Evolutionary conservation across 1,284 basidiomycete genomes (phyloP).

Genomic region (Tilletia horrida): DNA sequence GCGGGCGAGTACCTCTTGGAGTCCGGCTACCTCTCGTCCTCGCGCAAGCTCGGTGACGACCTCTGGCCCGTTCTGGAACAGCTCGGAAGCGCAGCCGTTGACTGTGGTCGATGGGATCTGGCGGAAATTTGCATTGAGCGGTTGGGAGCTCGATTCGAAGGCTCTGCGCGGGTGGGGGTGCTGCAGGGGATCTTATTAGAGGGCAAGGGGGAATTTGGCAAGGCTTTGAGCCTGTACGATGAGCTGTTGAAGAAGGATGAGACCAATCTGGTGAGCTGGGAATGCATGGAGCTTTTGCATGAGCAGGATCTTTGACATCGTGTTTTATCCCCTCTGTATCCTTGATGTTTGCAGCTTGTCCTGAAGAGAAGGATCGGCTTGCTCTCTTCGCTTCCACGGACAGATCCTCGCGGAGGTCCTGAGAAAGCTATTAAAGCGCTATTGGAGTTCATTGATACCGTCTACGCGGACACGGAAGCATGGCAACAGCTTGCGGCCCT

Average conservation of each 20-base stretch:
- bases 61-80: conserved; percentile 83
- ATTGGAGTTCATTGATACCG: conserved; percentile 78
- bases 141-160: conserved; percentile 71
- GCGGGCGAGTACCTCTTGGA: conserved; percentile 64
- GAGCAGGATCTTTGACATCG: neutral
- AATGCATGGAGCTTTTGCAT: neutral
- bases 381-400: conserved; percentile 29
- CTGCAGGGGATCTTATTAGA: conserved; percentile 85
- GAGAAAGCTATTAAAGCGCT: conserved; percentile 71
- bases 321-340: neutral
- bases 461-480: conserved; percentile 85
- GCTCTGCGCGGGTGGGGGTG: conserved; percentile 75
- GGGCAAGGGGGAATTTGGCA: conserved; percentile 59
- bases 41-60: conserved; percentile 58
- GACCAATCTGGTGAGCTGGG: conserved; percentile 68
- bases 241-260: conserved; percentile 68
- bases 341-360: conserved; percentile 61
- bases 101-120: conserved; percentile 72
- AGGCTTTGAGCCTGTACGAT: conserved; percentile 69
- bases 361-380: conserved; percentile 82
- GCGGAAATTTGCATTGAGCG: conserved; percentile 76
- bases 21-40: conserved; percentile 40
- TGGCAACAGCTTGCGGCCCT: conserved; percentile 92
- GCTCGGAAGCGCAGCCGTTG: conserved; percentile 77
- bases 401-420: conserved; percentile 21